Base-by-base conservation (phyloP, 2,329 filamentous ascomycete genomes). In the Lasiodiplodia theobromae region DNA sequence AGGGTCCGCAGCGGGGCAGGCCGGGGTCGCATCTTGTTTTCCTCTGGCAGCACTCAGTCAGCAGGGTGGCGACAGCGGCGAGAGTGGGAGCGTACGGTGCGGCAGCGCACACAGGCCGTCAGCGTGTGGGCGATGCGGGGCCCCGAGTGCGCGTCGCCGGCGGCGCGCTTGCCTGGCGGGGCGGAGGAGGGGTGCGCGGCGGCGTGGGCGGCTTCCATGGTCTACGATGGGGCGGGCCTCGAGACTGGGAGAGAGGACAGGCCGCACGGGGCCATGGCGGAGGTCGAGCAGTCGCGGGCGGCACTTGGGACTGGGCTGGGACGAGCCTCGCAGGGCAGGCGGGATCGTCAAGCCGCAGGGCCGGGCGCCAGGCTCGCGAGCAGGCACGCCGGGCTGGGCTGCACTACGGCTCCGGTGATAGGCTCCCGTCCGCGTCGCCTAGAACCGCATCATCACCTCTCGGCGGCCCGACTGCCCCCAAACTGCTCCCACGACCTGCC, bases 1-100 rank as follows among this genome's bases (percentile, higher is more conserved):
- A 99, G 25, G 95, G 94, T 21, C 93, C 87, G 80, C 96, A 99
- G 76, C 92, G 91, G 51, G 96, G 96, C 25, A 99, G 87, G 16
- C 92, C 92, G 4, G 96, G 92, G 81, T 98, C 96, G 84, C 96
- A 99, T 84, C 94, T 87, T 47, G 95, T 98, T 85, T 99, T 99
- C 75, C 95, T 90, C 94, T 97, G 77, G 69, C 49, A 31, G 54
- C 54, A 56, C 25, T 34, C 40, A 28, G 69, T 68, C 63, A 73
- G 72, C 60, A 72, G 71, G 73, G 71, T 69, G 53, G 63, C 53
- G 44, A 63, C 51, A 60, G 25, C 34, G 47, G 47, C 62, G 25
- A 64, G 47, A 56, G 57, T 67, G 54, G 49, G 54, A 18, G 44
- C 85, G 78, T 82, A 93, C 92, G 85, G 92, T 90, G 78, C 92